Evolutionary conservation across 2,329 filamentous ascomycete species (phyloP), one percentile per base, ranked within the genome.

Genomic region (Teratosphaeriaceae sp.): DNA sequence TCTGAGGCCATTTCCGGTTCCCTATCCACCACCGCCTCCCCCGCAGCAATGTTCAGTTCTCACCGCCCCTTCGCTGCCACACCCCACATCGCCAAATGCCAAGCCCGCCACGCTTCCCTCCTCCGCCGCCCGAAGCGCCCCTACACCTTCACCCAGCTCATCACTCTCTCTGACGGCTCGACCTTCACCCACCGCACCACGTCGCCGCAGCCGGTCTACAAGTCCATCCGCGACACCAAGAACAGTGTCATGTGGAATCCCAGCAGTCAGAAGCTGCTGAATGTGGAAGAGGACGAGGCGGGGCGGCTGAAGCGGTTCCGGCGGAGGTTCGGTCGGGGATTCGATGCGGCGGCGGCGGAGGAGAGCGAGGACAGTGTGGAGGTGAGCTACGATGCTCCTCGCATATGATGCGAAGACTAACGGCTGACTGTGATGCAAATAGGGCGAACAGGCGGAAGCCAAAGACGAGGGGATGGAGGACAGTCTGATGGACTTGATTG

Each of bases 111-210:
- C 63, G 92, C 92, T 40, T 88, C 85, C 19, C 84, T 95, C 50
- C 79, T 97, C 61, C 78, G 77, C 49, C 87, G 92, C 13, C 88
- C 88, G n/a, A 85, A 88, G 60, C 80, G 89, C 5, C 90, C 92
- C 31, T 97, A 96, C 75, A 87, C 84, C 54, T 97, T 96, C 74
- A 96, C 90, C n/a, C 92, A 98, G 69, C 78, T 98, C 47, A 75
- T 98, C 54, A 89, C 88, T 42, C 83, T 97, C 51, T 87, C 84
- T 30, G 92, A 98, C 72, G 92, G 92, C 56, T 85, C 80, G 59
- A 85, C 89, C 47, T 97, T 80, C 68, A 81, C 84, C 38, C 75
- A 82, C 59, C 85, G 85, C 62, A 89, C 86, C 19, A 88, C 85
- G 9, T 86, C 79, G 9, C 86, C 87, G 0, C 57, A 69, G 18